phyloP scores from a whole-genome alignment of 495 filamentous ascomycete species.

The Pyrenula aspistea region DNA sequence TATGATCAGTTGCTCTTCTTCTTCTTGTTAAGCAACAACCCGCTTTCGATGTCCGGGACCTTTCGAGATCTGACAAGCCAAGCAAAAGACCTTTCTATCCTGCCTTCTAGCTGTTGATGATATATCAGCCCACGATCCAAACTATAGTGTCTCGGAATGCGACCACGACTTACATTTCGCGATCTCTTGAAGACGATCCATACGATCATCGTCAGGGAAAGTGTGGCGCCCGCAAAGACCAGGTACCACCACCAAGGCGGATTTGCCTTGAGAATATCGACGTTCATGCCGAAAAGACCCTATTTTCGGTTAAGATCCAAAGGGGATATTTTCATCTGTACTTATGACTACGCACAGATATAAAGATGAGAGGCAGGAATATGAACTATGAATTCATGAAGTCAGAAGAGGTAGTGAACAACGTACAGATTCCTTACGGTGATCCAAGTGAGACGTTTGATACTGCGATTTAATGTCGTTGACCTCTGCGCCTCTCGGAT shows the following conservation, averaged over 20 bases:
- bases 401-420: slow-evolving; percentile 3
- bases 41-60: not conserved
- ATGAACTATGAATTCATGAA: slow-evolving; percentile 17
- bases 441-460: slow-evolving; percentile 25
- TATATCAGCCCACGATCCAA: not conserved
- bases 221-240: slow-evolving; percentile 10
- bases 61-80: not conserved
- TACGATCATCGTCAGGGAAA: slow-evolving; percentile 10
- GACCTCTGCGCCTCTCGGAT: slow-evolving; percentile 15
- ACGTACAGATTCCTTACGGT: slow-evolving; percentile 9
- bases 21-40: no score
- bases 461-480: slow-evolving; percentile 13
- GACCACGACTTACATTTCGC: slow-evolving; percentile 11
- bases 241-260: slow-evolving; percentile 20
- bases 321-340: not conserved
- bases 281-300: slow-evolving; percentile 25
- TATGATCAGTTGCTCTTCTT: no score
- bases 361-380: slow-evolving; percentile 21
- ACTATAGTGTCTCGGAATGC: not conserved
- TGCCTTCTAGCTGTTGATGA: slow-evolving; percentile 4
- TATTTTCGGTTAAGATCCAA: slow-evolving; percentile 5
- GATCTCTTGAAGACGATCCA: slow-evolving; percentile 18
- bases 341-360: slow-evolving; percentile 11
- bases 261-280: slow-evolving; percentile 15
- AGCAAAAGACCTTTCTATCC: not conserved